phyloP scores from a whole-genome alignment of 495 filamentous ascomycete species.

The Chaetomium cochliodes region DNA sequence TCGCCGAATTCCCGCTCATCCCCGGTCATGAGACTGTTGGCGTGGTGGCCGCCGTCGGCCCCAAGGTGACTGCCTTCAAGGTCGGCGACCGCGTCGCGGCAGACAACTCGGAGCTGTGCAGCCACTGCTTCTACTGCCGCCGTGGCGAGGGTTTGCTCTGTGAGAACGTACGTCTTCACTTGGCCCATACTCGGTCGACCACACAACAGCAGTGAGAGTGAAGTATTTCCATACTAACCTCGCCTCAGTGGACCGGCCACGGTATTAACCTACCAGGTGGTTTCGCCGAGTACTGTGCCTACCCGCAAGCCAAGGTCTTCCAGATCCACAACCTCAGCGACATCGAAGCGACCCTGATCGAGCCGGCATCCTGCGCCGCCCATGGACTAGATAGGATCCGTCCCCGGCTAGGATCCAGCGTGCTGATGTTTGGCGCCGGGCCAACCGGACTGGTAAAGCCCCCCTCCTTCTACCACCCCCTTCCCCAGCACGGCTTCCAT shows the following conservation, averaged over 20 bases:
- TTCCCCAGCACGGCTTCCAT: neutral
- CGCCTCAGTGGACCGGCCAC: constrained; percentile 54
- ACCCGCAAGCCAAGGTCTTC: constrained; percentile 63
- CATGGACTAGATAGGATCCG: constrained; percentile 72
- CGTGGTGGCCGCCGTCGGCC: constrained; percentile 52
- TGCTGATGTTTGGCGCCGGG: constrained; percentile 66
- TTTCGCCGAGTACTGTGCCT: constrained; percentile 64
- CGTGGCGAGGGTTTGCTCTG: constrained; percentile 66
- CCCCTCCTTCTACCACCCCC: neutral
- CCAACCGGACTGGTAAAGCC: constrained; percentile 42
- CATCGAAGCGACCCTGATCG: constrained; percentile 69
- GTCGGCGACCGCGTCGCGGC: constrained; percentile 65
- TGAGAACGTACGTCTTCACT: constrained; percentile 49
- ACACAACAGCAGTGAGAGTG: too few species aligned
- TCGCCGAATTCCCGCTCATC: constrained; percentile 41
- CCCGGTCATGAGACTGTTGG: constrained; percentile 59
- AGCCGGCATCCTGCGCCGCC: constrained; percentile 68
- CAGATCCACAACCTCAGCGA: constrained; percentile 68
- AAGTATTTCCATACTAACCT: too few species aligned
- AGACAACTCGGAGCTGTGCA: constrained; percentile 64
- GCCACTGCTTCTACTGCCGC: constrained; percentile 71
- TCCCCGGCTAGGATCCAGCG: constrained; percentile 64
- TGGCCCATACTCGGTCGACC: neutral
- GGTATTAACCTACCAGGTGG: constrained; percentile 65
- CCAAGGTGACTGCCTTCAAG: constrained; percentile 59